A percentile compares a stretch with the other conserved stretches of the same genome.
Conservation (phyloP, 1,139 yeast genomes). For the Saccharomyces hybrid region DNA sequence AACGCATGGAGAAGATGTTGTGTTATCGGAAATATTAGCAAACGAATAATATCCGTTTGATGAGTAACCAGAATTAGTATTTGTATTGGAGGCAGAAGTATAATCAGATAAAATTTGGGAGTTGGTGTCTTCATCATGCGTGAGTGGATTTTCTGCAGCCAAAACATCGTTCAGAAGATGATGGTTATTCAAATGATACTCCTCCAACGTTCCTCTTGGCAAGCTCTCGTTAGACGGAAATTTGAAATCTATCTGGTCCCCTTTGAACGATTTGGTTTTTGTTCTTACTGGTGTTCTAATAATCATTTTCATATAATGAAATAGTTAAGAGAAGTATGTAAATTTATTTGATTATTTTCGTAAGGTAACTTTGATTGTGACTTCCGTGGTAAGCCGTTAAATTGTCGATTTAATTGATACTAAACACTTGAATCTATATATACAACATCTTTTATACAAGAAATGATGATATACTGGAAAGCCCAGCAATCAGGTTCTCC, state of each 20-base stretch:
- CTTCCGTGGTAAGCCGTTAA: not conserved
- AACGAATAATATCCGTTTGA: constrained; percentile 32
- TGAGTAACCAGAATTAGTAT: constrained; percentile 23
- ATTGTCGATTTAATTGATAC: not conserved
- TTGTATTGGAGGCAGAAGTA: constrained; percentile 15
- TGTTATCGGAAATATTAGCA: constrained; percentile 34
- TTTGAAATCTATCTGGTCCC: constrained; percentile 28
- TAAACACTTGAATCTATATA: not conserved
- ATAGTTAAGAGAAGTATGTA: not conserved
- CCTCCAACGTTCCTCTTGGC: constrained; percentile 12
- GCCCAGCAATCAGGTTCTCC: not conserved
- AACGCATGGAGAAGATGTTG: constrained; percentile 20
- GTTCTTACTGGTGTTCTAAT: constrained; percentile 31
- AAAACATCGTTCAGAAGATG: constrained; percentile 21
- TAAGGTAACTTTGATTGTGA: not conserved
- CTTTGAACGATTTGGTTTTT: constrained; percentile 29
- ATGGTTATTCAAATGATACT: constrained; percentile 24
- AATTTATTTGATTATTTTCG: not conserved
- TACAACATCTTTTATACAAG: not conserved
- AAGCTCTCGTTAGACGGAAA: constrained; percentile 24
- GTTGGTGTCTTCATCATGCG: constrained; percentile 14
- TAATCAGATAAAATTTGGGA: constrained; percentile 28
- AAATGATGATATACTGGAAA: not conserved
- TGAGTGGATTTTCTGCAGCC: not conserved
- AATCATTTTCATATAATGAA: constrained; percentile 7